These are phyloP conservation scores for Paracoccidioides lutzii DNA, from an alignment of 2,329 filamentous ascomycete genomes.

Conservation along the genomic window DNA sequence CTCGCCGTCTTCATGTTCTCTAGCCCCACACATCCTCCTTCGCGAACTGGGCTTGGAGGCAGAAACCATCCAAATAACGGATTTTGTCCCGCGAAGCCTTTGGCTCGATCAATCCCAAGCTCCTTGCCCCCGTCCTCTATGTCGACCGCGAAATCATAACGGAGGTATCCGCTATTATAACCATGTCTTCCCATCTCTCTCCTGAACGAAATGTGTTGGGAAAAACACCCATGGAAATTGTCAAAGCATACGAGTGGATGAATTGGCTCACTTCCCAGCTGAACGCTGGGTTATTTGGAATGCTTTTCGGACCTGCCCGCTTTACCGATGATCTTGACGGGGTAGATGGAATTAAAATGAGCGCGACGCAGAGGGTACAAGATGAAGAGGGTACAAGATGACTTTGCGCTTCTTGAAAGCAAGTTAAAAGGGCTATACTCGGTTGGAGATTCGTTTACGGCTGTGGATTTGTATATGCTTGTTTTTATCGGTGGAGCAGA, in stretches of 20 bases:
- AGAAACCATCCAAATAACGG: slow-evolving; percentile 9
- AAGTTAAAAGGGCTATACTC: slow-evolving; percentile 15
- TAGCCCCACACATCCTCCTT: slow-evolving; percentile 22
- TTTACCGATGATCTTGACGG: slow-evolving; percentile 15
- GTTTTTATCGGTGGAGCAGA: slow-evolving; percentile 23
- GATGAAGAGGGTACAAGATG: no score
- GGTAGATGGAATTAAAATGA: slow-evolving; percentile 12
- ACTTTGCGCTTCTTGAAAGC: slow-evolving; percentile 16
- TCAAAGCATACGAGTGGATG: slow-evolving; percentile 25
- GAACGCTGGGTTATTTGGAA: slow-evolving; percentile 19
- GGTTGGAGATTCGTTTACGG: slow-evolving; percentile 16
- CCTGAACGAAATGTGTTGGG: slow-evolving; percentile 18
- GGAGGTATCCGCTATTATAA: slow-evolving; percentile 23
- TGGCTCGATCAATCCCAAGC: slow-evolving; percentile 21
- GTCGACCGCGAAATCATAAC: slow-evolving; percentile 21
- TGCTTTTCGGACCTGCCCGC: slow-evolving; percentile 15
- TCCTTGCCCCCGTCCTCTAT: slow-evolving; percentile 19
- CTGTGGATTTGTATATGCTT: slow-evolving; percentile 24
- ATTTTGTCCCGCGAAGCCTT: slow-evolving; percentile 12
- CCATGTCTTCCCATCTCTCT: slow-evolving; percentile 21
- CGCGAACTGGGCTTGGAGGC: slow-evolving; percentile 15
- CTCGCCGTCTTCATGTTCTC: slow-evolving; percentile 19
- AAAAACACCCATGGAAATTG: slow-evolving; percentile 16
- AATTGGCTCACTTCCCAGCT: slow-evolving; percentile 23
- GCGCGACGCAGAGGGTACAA: slow-evolving; percentile 14